A percentile compares a stretch with the other conserved stretches of the same genome.
Conservation (phyloP, 2,329 filamentous ascomycete genomes). For the Plenodomus tracheiphilus region DNA sequence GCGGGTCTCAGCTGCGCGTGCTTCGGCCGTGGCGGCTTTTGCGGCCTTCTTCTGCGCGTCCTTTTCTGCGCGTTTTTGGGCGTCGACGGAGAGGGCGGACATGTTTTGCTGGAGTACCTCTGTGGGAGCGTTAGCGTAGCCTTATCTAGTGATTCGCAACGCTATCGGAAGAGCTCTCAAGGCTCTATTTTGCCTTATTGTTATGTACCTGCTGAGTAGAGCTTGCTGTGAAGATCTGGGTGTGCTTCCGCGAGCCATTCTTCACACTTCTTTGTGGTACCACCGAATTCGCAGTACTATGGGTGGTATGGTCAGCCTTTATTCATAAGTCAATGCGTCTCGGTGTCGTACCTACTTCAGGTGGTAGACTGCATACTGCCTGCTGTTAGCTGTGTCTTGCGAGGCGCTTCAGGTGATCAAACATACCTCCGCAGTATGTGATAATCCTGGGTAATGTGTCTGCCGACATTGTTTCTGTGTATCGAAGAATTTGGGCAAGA, state of each 20-base stretch:
- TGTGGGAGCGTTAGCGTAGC: slow-evolving; percentile 13
- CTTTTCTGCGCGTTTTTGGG: slow-evolving; percentile 92
- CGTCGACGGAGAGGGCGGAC: slow-evolving; percentile 82
- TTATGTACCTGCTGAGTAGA: slow-evolving; percentile 81
- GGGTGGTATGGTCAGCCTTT: slow-evolving; percentile 9
- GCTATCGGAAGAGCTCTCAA: too few species aligned
- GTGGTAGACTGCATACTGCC: slow-evolving; percentile 66
- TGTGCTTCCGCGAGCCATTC: slow-evolving; percentile 87
- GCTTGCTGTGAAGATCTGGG: slow-evolving; percentile 70
- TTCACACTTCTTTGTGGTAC: slow-evolving; percentile 93
- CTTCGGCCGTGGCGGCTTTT: slow-evolving; percentile 86
- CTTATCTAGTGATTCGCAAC: too few species aligned
- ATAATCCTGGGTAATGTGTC: slow-evolving; percentile 54
- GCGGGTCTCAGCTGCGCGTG: slow-evolving; percentile 79
- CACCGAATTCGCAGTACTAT: slow-evolving; percentile 98
- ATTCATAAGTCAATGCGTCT: slow-evolving; percentile 4
- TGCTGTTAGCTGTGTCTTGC: slow-evolving; percentile 20
- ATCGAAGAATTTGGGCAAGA: not conserved
- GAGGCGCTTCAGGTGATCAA: not conserved
- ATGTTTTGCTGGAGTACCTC: slow-evolving; percentile 79
- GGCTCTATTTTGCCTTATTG: not conserved
- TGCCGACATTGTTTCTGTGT: slow-evolving; percentile 33
- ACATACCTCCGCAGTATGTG: slow-evolving; percentile 64
- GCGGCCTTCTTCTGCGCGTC: slow-evolving; percentile 96
- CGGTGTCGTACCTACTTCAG: slow-evolving; percentile 62